Base-by-base conservation (phyloP, 805 yeast species). In the Wickerhamiella slavikovae region DNA sequence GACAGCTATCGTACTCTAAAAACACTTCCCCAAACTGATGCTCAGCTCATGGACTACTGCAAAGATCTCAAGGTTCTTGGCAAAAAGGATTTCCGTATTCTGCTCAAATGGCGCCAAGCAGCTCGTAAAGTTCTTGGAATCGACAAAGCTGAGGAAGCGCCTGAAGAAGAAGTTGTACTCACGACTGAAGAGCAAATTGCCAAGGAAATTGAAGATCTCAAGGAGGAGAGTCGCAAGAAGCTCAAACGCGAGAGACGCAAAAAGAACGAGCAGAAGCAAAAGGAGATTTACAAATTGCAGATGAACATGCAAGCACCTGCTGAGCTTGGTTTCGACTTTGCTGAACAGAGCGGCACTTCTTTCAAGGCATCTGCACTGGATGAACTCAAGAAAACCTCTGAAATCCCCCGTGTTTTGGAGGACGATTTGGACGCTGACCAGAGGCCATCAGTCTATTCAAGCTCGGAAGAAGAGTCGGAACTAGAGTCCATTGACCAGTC, bases 21-120 rank as follows among this genome's bases (percentile, higher is more conserved):
- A 35, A 77, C 71, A 48, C 56, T 83, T 54, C 76, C 71, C 33
- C 71, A 70, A 40, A 79, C 92, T 6, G 76, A 82, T 0, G 58
- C 63, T 0, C 96, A 85, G 48, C 62, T 89, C 29, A 49, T 71
- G 27, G 82, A 73, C 40, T 80, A 93, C 50, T 60, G 85, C 43
- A 77, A 75, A 47, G 99, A 89, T 64, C 64, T 89, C 49, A 80
- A 79, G 50, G 95, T 85, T 4, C 62, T 89, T 32, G 98, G 98
- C 41, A 80, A 70, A 51, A 85, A 82, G 45, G 99, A 89, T 52
- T 89, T 89, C 58, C 73, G 85, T 44, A 54, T 60, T 48, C 64
- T 89, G 30, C 58, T 89, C 35, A 77, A 68, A 51, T 89, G 95
- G 79, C 71, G 99, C 56, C 68, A 73, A 41, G 71, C 72, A 30